Base-by-base conservation (phyloP, 2,329 filamentous ascomycete species). In the Cyphellophora europaea region DNA sequence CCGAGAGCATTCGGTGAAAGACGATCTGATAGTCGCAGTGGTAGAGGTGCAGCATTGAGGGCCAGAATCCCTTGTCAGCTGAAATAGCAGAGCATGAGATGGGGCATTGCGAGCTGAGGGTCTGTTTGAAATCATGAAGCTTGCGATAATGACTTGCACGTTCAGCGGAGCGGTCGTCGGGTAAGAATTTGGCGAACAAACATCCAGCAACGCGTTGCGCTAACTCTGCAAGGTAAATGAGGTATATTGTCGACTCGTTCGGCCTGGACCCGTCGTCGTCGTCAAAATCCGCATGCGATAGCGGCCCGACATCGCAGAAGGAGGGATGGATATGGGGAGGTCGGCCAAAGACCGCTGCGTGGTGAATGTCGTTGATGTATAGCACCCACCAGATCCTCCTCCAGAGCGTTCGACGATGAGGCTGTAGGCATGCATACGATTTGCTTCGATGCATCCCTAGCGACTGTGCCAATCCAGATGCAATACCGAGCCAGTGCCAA, bases 401-500 rank as follows among this genome's bases (percentile, higher is more conserved):
- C 47, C 47, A 49, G 16, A 47, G 6, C 25, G 28, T 41, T 27
- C 45, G 42, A n/a, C 40, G 37, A 19, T 28, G 28, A 5, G 35
- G 28, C 21, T 35, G 28, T 8, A 48, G 32, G 4, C 33, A 27
- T 14, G 14, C 27, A 6, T 44, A 47, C 14, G 40, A 38, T 27
- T 36, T 49, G n/a, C 40, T 49, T 11, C 46, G 45, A 38, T 53
- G 49, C 37, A 53, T 41, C 6, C 50, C 50, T 6, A 50, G 19
- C 6, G 44, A 38, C 30, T 50, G 51, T 14, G 51, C 51, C 35
- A 49, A 41, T 17, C 48, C 44, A 4, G 40, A 40, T 5, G 51
- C 47, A 13, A 46, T 40, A 5, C 48, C 48, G 17, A 49, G 31
- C 51, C 51, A 53, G 34, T 51, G 45, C 43, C 44, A 52, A 21